A percentile compares a stretch with the other conserved stretches of the same genome.
Evolutionary conservation across 768 basidiomycete species (phyloP).

Genomic region (Sporobolomyces pararoseus): DNA sequence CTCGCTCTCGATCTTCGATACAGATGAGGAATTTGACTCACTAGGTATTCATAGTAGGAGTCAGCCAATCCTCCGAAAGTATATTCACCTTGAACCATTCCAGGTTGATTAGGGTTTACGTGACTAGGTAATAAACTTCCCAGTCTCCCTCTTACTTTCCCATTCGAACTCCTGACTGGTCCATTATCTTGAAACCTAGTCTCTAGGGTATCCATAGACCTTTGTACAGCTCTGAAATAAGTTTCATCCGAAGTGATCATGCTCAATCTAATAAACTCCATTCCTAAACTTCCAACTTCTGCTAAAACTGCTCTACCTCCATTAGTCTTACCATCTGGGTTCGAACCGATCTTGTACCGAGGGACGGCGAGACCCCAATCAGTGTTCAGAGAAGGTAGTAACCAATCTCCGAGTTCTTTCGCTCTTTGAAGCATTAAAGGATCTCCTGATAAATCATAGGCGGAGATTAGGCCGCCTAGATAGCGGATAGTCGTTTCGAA

Average conservation of each 20-base stretch:
- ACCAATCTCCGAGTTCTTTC: constrained; percentile 50
- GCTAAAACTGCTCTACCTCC: constrained; percentile 46
- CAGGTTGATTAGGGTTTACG: constrained; percentile 10
- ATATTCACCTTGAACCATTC: constrained; percentile 45
- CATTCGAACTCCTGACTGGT: not conserved
- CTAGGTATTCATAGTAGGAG: constrained; percentile 43
- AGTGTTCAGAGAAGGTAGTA: constrained; percentile 50
- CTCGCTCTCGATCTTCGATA: not conserved
- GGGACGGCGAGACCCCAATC: constrained; percentile 48
- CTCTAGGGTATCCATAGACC: constrained; percentile 50
- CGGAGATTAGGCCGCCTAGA: constrained; percentile 52
- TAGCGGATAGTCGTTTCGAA: constrained; percentile 54
- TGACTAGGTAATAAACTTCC: constrained; percentile 31
- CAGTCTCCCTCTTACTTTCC: constrained; percentile 16
- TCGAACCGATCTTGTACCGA: constrained; percentile 48
- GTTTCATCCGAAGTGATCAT: constrained; percentile 50
- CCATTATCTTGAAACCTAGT: not conserved
- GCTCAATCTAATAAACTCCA: constrained; percentile 51
- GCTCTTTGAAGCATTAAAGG: constrained; percentile 51
- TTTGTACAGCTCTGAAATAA: constrained; percentile 50
- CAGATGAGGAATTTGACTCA: not conserved
- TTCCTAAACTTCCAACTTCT: constrained; percentile 51
- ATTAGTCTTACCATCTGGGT: constrained; percentile 39
- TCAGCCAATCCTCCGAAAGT: constrained; percentile 50
- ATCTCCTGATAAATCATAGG: constrained; percentile 52